Evolutionary conservation across 768 basidiomycete genomes (phyloP), one percentile per base, ranked within the genome.

Genomic region (Pholiota conissans): DNA sequence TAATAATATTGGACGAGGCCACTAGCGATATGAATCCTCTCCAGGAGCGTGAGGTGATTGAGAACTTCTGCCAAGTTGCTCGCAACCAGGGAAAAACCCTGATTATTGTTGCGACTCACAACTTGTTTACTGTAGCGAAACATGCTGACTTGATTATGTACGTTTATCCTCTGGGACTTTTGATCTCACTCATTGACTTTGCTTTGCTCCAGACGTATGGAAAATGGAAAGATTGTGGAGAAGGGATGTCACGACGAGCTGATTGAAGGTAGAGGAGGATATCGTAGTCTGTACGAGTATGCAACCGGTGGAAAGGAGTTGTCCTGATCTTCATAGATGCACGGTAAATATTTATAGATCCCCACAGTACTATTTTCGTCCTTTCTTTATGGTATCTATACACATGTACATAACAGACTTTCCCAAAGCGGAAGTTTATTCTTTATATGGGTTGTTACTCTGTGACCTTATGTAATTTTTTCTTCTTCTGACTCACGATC

Each of bases 1-100:
- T 86, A 4, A 61, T 84, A 14, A 69, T 82, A 13, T 70, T 80
- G 6, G 85, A 86, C 57, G 83, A 85, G 60, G 78, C 82, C 0
- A 80, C 74, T 6, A 79, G 79, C 6, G 72, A 78, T 6, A 58
- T 84, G 52, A 83, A 85, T 55, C 72, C 84, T 9, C 57, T 77
- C 24, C 75, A 78, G 0, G 84, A 86, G 62, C 74, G 67, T 14
- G 70, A 76, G 0, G 65, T 85, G 20, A 71, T 82, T 34, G 58
- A 70, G 22, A 65, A 65, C 13, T 70, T 84, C 54, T 68, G 63
- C 14, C 58, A 63, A 1, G 58, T 63, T 5, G 55, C 63, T 3
- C 57, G 65, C n/a, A 66, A 76, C 4, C 62, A 67, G 9, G 80
- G 76, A 1, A 79, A 75, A 61, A 85, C 83, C 0, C 69, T 79